phyloP scores from a whole-genome alignment of 2,329 filamentous ascomycete species.

The Colletotrichum paranaense region DNA sequence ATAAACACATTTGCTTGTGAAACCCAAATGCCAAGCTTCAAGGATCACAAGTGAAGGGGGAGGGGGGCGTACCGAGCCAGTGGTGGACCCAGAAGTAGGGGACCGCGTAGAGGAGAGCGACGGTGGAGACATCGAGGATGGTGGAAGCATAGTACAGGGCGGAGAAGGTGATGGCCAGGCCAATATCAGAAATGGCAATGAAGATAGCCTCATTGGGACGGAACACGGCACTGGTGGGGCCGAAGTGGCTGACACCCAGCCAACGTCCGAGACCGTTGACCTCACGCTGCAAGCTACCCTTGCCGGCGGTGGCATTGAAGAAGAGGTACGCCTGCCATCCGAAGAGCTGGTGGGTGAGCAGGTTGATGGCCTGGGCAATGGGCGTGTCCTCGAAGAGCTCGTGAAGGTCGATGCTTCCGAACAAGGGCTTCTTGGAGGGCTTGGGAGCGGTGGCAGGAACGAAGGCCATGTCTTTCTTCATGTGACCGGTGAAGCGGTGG shows the following conservation, averaged over 20 bases:
- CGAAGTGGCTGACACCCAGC: conserved; percentile 67
- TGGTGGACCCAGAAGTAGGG: conserved; percentile 79
- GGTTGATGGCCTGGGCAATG: conserved; percentile 62
- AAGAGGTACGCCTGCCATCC: conserved; percentile 75
- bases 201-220: conserved; percentile 65
- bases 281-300: conserved; percentile 59
- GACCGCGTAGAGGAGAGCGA: conserved; percentile 69
- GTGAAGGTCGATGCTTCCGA: conserved; percentile 54
- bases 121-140: conserved; percentile 66
- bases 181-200: conserved; percentile 70
- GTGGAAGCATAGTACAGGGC: conserved; percentile 64
- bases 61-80: conserved; percentile 67
- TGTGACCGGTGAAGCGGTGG: conserved; percentile 75
- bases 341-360: conserved; percentile 71
- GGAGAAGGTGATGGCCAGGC: conserved; percentile 62
- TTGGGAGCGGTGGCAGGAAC: conserved; percentile 62
- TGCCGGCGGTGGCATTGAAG: conserved; percentile 65
- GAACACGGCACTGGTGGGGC: conserved; percentile 71
- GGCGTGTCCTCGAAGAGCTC: conserved; percentile 74
- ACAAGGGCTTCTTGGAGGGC: conserved; percentile 45
- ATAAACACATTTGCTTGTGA: neutral
- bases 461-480: conserved; percentile 75
- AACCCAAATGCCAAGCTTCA: neutral
- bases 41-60: neutral
- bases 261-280: conserved; percentile 45